These are phyloP conservation scores for Boeremia lycopersici DNA, from an alignment of 2,329 filamentous ascomycete species.

Conservation along the genomic window DNA sequence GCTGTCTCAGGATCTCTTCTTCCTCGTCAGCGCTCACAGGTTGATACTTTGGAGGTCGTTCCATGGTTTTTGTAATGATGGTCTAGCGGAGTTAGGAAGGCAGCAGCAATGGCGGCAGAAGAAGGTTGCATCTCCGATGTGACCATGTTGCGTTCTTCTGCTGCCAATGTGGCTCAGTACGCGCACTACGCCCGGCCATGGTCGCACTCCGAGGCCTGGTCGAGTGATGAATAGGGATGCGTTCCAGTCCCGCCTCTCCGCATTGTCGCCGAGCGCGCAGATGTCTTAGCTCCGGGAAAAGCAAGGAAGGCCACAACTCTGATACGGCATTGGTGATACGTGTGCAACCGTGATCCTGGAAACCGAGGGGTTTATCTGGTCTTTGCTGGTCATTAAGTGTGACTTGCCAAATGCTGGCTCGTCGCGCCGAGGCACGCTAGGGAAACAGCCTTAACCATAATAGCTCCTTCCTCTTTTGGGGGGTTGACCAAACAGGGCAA, in stretches of 20 bases:
- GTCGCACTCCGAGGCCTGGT: slow-evolving; percentile 29
- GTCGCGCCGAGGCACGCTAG: slow-evolving; percentile 28
- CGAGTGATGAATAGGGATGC: slow-evolving; percentile 30
- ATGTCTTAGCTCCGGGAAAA: slow-evolving; percentile 11
- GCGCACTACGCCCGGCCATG: slow-evolving; percentile 7
- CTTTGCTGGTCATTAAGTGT: slow-evolving; percentile 19
- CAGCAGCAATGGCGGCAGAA: slow-evolving; percentile 13
- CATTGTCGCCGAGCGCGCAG: slow-evolving; percentile 17
- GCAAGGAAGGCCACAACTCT: slow-evolving; percentile 34
- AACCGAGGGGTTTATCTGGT: slow-evolving; percentile 19
- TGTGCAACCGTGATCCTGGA: slow-evolving; percentile 27
- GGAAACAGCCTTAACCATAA: slow-evolving; percentile 13
- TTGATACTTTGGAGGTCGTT: slow-evolving; percentile 32
- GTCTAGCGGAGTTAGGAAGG: slow-evolving; percentile 15
- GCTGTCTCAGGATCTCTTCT: slow-evolving; percentile 18
- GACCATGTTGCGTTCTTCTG: slow-evolving; percentile 7
- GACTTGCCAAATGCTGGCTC: slow-evolving; percentile 26
- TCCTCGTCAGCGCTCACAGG: slow-evolving; percentile 35
- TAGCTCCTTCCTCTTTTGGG: slow-evolving; percentile 33
- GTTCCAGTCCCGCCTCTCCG: slow-evolving; percentile 13
- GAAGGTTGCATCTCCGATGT: slow-evolving; percentile 13
- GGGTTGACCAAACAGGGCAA: slow-evolving; percentile 29
- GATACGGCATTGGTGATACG: slow-evolving; percentile 29
- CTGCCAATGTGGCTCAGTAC: slow-evolving; percentile 14
- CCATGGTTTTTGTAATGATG: slow-evolving; percentile 23